phyloP scores from a whole-genome alignment of 2,329 filamentous ascomycete genomes.

The Colletotrichum plurivorum region DNA sequence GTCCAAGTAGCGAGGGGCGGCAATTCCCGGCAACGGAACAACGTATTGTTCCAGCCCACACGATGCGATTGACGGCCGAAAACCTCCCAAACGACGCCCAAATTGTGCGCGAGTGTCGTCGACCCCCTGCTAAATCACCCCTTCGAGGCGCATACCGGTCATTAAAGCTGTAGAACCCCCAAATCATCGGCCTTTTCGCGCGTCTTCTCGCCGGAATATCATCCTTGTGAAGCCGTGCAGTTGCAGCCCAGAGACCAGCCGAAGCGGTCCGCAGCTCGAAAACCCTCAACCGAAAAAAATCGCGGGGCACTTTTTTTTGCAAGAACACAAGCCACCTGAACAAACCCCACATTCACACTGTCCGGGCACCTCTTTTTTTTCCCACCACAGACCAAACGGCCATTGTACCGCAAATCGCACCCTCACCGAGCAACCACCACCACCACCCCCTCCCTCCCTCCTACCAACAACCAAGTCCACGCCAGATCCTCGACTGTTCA shows the following conservation, averaged over 20 bases:
- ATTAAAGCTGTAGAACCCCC: not conserved
- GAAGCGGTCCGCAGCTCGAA: conserved; percentile 28
- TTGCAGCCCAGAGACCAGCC: conserved; percentile 5
- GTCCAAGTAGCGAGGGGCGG: conserved; percentile 30
- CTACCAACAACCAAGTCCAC: conserved; percentile 11
- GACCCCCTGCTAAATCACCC: conserved; percentile 5
- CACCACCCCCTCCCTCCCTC: conserved; percentile 18
- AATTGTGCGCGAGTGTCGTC: conserved; percentile 32
- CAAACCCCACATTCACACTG: conserved; percentile 30
- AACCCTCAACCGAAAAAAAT: conserved; percentile 38
- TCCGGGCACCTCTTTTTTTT: conserved; percentile 40
- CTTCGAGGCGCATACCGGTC: conserved; percentile 17
- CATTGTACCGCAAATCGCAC: conserved; percentile 32
- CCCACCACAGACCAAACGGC: conserved; percentile 36
- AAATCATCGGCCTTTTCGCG: not conserved
- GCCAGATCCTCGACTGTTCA: conserved; percentile 22
- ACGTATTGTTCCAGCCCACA: conserved; percentile 34
- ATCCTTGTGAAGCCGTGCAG: conserved; percentile 2
- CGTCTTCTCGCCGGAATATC: conserved; percentile 3
- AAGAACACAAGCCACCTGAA: conserved; percentile 15
- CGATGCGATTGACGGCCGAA: conserved; percentile 26
- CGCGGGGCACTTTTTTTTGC: conserved; percentile 39
- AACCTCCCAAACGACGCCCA: conserved; percentile 27
- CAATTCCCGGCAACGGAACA: conserved; percentile 31
- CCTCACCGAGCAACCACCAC: conserved; percentile 34